phyloP scores from a whole-genome alignment of 1,284 basidiomycete genomes.

The Rhodofomes roseus region DNA sequence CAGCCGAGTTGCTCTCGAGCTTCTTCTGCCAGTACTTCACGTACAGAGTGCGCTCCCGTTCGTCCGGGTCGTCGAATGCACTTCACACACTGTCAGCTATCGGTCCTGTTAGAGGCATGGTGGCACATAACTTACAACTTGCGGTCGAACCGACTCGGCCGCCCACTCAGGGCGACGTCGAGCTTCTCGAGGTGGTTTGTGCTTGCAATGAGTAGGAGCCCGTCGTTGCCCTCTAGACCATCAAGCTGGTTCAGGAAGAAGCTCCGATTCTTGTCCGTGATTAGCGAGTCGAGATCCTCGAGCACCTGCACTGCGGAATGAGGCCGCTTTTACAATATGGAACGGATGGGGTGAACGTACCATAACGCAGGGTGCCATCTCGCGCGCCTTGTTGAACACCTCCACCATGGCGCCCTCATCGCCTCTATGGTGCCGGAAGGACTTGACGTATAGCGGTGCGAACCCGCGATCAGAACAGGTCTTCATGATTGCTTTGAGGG shows the following conservation, averaged over 20 bases:
- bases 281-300: conserved; percentile 79
- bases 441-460: conserved; percentile 76
- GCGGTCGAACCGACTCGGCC: conserved; percentile 83
- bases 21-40: conserved; percentile 76
- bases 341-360: background rate
- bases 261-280: conserved; percentile 71
- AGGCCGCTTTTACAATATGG: background rate
- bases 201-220: conserved; percentile 72
- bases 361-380: conserved; percentile 62
- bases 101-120: too few relatives aligned
- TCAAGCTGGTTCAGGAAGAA: conserved; percentile 86
- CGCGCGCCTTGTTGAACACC: conserved; percentile 65
- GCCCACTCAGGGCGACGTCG: conserved; percentile 70
- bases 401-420: conserved; percentile 62
- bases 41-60: conserved; percentile 61
- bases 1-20: conserved; percentile 51
- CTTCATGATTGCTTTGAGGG: conserved; percentile 73
- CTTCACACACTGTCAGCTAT: conserved; percentile 27
- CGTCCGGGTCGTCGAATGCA: conserved; percentile 61
- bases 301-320: conserved; percentile 43
- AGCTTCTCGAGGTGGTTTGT: conserved; percentile 81
- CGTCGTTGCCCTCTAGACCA: conserved; percentile 72
- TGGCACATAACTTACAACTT: conserved; percentile 61
- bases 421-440: conserved; percentile 58
- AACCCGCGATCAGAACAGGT: conserved; percentile 56